Evolutionary conservation across 202 grass and related monocot genomes (phyloP).

Genomic region (Cymbopogon flexuosus): DNA sequence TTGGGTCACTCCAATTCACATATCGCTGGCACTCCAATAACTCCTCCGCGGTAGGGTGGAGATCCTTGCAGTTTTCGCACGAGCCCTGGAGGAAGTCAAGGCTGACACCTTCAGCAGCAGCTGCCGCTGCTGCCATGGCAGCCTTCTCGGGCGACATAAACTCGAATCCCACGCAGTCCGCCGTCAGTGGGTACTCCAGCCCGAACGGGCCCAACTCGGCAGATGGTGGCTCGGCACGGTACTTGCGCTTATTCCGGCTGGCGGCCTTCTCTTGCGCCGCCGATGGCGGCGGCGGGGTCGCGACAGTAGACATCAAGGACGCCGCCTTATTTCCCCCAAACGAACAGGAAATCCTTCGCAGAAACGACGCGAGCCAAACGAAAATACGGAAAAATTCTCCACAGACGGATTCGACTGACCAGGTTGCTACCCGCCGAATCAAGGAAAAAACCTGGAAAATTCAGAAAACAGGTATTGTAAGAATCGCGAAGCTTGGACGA

Average conservation of each 20-base stretch:
- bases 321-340: neutral
- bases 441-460: conserved; percentile 27
- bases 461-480: neutral
- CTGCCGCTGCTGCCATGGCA: conserved; percentile 13
- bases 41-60: conserved; percentile 42
- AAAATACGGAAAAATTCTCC: conserved; percentile 15
- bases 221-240: conserved; percentile 58
- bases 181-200: conserved; percentile 39
- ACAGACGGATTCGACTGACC: conserved; percentile 26
- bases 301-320: conserved; percentile 51
- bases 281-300: conserved; percentile 43
- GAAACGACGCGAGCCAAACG: neutral
- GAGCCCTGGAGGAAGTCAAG: conserved; percentile 47
- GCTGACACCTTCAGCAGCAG: conserved; percentile 29
- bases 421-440: conserved; percentile 19
- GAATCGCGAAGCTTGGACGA: conserved; percentile 1
- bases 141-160: conserved; percentile 51
- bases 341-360: conserved; percentile 23
- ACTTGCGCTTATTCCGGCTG: conserved; percentile 94
- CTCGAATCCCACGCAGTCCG: conserved; percentile 46
- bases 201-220: conserved; percentile 47
- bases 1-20: conserved; percentile 71
- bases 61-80: conserved; percentile 56
- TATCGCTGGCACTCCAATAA: conserved; percentile 53
- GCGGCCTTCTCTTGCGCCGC: conserved; percentile 57